Base-by-base conservation (phyloP, 345 rosid genomes). In the Hevea brasiliensis region DNA sequence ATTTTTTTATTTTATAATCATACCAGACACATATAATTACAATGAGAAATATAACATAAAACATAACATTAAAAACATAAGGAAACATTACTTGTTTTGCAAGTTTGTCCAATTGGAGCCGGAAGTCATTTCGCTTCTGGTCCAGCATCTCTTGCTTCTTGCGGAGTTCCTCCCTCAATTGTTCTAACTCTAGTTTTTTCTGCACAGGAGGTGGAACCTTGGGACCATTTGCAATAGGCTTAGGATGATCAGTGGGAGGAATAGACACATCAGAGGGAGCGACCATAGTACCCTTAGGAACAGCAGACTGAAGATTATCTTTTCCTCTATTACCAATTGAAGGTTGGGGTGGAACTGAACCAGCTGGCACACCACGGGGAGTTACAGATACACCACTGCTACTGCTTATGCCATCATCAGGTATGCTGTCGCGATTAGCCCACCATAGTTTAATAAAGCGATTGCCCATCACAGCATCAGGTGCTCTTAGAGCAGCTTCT, bases 381-480 rank as follows among this genome's bases (percentile, higher is more conserved):
- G 87, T 77, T 72, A 74, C 51, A 55, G 84, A 79, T 71, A 70
- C 61, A 61, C 84, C 78, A 72, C 48, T 79, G 50, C 84, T 85
- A 81, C 81, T 80, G 69, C 84, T 78, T 55, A 76, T 45, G 59
- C 85, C 87, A 76, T 82, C 89, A 83, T 88, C 92, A 61, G 83
- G 86, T 74, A 91, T 81, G 77, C 83, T 91, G 84, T 95, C 99
- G 50, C 98, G 89, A 81, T 95, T 95, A 62, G 99, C 98, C 99
- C 99, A 95, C 92, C 92, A 90, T 65, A 95, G 87, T 83, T 88
- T 95, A 83, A 95, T 89, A 83, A 95, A 95, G 63, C 98, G 97
- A 81, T 95, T 95, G 65, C 98, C 99, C 99, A 95, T 95, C 64
- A 95, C 97, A 78, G 98, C 99, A 88, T 95, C 98, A 76, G 98